Conservation (phyloP, 768 basidiomycete species). For the Peribolospora baueri region DNA sequence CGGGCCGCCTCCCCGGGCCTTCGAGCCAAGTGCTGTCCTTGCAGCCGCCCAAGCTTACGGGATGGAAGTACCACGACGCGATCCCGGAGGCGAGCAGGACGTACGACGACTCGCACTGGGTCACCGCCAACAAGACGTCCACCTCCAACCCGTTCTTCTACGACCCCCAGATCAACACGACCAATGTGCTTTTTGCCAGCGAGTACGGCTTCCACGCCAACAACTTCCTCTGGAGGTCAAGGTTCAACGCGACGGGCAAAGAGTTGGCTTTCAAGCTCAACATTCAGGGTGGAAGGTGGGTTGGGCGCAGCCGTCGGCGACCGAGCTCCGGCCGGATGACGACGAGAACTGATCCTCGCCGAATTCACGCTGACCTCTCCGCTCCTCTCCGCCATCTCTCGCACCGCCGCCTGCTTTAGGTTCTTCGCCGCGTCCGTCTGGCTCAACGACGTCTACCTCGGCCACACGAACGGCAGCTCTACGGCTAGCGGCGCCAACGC, state of each 20-base stretch:
- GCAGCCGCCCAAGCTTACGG: slow-evolving; percentile 29
- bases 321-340: no score
- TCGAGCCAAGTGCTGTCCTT: slow-evolving; percentile 11
- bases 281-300: no score
- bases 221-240: neutral
- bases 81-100: slow-evolving; percentile 38
- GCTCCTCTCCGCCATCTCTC: neutral
- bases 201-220: slow-evolving; percentile 54
- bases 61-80: slow-evolving; percentile 55
- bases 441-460: slow-evolving; percentile 47
- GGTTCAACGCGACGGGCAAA: neutral
- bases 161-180: slow-evolving; percentile 32
- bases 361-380: no score
- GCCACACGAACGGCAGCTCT: slow-evolving; percentile 34
- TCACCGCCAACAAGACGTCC: slow-evolving; percentile 38
- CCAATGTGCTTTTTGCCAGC: slow-evolving; percentile 39
- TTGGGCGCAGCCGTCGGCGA: no score
- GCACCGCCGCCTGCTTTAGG: neutral
- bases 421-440: slow-evolving; percentile 56
- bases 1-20: no score
- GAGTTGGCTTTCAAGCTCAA: no score
- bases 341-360: no score
- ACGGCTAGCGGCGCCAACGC: neutral
- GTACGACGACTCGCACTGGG: slow-evolving; percentile 45
- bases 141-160: slow-evolving; percentile 47